phyloP scores from a whole-genome alignment of 768 basidiomycete genomes.

The Mycena filopes region DNA sequence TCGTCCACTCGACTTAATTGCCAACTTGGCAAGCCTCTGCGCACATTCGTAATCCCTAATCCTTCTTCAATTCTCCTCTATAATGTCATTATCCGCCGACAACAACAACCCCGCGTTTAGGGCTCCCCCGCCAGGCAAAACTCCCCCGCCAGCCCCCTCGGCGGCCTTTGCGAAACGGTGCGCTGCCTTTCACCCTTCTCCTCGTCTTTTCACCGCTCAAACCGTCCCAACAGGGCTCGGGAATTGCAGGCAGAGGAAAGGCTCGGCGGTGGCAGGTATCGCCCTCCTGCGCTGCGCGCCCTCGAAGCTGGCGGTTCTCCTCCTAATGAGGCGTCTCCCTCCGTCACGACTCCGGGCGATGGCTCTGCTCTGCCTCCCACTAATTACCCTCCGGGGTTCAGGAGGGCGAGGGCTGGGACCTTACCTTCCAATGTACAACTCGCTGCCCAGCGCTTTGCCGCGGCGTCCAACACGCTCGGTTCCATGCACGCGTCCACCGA shows the following conservation, averaged over 20 bases:
- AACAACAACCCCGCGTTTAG: conserved; percentile 83
- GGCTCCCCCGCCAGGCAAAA: conserved; percentile 84
- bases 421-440: conserved; percentile 95
- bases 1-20: conserved; percentile 45
- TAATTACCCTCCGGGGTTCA: conserved; percentile 87
- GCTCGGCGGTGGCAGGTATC: conserved; percentile 69
- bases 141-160: conserved; percentile 89
- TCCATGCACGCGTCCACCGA: conserved; percentile 56
- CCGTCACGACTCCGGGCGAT: conserved; percentile 68
- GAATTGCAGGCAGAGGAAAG: conserved; percentile 86
- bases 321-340: conserved; percentile 72
- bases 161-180: conserved; percentile 91
- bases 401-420: conserved; percentile 97
- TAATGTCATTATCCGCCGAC: conserved; percentile 94
- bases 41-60: conserved; percentile 83
- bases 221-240: conserved; percentile 67
- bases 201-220: conserved; percentile 27
- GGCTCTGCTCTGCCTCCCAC: conserved; percentile 69
- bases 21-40: conserved; percentile 46
- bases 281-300: conserved; percentile 84
- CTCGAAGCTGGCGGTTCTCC: conserved; percentile 77
- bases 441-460: conserved; percentile 84
- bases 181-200: conserved; percentile 31
- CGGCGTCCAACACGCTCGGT: conserved; percentile 67
- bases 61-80: conserved; percentile 71